Percentiles rank a stretch among this genome's conserved stretches.
These are phyloP conservation scores for Ganoderma lucidum DNA, from an alignment of 1,284 basidiomycete species.

Conservation along the genomic window DNA sequence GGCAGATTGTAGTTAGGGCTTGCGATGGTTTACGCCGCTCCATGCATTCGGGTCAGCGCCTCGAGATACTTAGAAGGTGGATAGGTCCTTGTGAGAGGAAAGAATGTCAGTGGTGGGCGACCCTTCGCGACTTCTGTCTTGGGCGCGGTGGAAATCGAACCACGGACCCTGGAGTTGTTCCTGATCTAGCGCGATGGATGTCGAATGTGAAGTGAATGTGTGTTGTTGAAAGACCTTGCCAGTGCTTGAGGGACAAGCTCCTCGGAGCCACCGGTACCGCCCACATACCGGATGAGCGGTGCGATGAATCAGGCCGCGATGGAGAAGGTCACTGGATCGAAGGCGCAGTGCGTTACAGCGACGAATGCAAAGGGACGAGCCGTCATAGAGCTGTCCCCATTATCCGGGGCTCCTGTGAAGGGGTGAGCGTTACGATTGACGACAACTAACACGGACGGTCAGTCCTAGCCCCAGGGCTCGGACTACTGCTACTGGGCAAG, in stretches of 20 bases:
- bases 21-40: background rate
- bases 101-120: background rate
- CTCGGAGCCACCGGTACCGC: background rate
- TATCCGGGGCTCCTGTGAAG: background rate
- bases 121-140: background rate
- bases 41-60: background rate
- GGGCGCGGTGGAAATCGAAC: constrained; percentile 1
- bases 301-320: background rate
- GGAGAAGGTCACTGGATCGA: background rate
- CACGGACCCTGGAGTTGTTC: background rate
- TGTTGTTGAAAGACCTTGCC: background rate
- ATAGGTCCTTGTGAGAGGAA: background rate
- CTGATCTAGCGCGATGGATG: background rate
- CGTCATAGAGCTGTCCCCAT: background rate
- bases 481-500: too few species aligned
- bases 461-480: background rate
- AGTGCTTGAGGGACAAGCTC: background rate
- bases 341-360: background rate
- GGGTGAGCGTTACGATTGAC: background rate
- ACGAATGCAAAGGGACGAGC: background rate
- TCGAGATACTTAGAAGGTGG: background rate
- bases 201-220: background rate
- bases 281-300: background rate
- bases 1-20: background rate
- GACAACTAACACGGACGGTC: background rate